A percentile compares a stretch with the other conserved stretches of the same genome.
Evolutionary conservation across 2,329 filamentous ascomycete genomes (phyloP).

Genomic region (Fusarium guadeloupense): DNA sequence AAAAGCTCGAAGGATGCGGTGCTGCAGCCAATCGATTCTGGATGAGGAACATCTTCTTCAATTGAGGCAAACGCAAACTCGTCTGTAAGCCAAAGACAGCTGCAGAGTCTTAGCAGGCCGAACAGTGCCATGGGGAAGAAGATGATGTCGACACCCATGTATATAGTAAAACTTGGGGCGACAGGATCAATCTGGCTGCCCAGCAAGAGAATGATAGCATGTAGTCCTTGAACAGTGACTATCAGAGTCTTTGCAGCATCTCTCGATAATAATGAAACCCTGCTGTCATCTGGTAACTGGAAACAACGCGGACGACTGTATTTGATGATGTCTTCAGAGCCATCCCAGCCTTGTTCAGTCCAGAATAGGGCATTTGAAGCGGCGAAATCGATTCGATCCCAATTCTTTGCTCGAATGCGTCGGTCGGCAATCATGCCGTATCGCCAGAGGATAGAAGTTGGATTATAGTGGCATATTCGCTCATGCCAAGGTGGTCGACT

Average conservation of each 20-base stretch:
- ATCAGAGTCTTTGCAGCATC: conserved; percentile 6
- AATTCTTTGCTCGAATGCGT: conserved; percentile 1
- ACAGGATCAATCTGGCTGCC: not conserved
- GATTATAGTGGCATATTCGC: conserved; percentile 21
- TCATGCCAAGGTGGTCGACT: conserved; percentile 23
- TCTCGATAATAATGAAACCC: not conserved
- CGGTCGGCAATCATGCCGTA: conserved; percentile 14
- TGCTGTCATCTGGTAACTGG: not conserved
- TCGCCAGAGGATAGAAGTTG: conserved; percentile 25
- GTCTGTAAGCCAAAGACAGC: not conserved
- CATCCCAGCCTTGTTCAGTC: conserved; percentile 24
- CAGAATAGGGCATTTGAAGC: conserved; percentile 19
- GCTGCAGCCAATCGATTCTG: not conserved
- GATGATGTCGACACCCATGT: conserved; percentile 13
- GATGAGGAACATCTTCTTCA: not conserved
- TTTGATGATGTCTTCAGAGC: conserved; percentile 8
- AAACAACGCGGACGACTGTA: not conserved
- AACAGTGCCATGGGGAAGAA: conserved; percentile 15
- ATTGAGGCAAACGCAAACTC: conserved; percentile 2
- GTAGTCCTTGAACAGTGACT: conserved; percentile 1
- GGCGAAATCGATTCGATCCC: conserved; percentile 9
- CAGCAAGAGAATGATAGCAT: not conserved
- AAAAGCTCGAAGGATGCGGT: not conserved
- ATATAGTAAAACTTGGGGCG: not conserved
- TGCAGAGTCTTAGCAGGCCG: conserved; percentile 9